These are phyloP conservation scores for Mrakia gelida DNA, from an alignment of 768 basidiomycete species.

Conservation along the genomic window DNA sequence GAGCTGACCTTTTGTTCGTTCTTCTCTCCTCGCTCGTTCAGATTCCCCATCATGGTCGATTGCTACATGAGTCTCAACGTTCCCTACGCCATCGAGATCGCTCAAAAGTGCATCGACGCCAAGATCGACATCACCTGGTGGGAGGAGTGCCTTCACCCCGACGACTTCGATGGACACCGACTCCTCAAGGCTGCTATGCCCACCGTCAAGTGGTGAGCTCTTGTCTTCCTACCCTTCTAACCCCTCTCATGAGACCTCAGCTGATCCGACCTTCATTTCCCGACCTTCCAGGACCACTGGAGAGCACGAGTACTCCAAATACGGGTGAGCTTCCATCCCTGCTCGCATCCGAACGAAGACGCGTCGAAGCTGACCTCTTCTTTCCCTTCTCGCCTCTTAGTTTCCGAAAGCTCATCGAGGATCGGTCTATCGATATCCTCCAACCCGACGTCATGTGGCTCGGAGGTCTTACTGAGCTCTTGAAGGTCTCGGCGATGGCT, in stretches of 20 bases:
- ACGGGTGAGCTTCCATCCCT: conserved; percentile 8
- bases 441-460: conserved; percentile 42
- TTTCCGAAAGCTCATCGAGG: conserved; percentile 47
- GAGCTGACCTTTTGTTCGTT: neutral
- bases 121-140: conserved; percentile 48
- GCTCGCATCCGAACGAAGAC: neutral
- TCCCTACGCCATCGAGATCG: conserved; percentile 44
- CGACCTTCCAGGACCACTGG: conserved; percentile 41
- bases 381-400: conserved; percentile 27
- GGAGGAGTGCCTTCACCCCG: conserved; percentile 36
- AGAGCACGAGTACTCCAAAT: conserved; percentile 48
- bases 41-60: conserved; percentile 47
- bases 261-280: too few relatives aligned
- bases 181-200: conserved; percentile 45
- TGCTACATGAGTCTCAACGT: conserved; percentile 44
- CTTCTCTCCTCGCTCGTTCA: neutral
- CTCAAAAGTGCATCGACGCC: conserved; percentile 41
- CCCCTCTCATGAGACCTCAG: neutral
- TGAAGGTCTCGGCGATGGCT: conserved; percentile 42
- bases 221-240: neutral
- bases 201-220: conserved; percentile 41
- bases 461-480: conserved; percentile 46
- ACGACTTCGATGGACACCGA: conserved; percentile 20
- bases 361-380: neutral
- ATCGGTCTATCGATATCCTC: conserved; percentile 46